Evolutionary conservation across 2,329 filamentous ascomycete species (phyloP), one percentile per base, ranked within the genome.

Genomic region (Colletotrichum shisoi): DNA sequence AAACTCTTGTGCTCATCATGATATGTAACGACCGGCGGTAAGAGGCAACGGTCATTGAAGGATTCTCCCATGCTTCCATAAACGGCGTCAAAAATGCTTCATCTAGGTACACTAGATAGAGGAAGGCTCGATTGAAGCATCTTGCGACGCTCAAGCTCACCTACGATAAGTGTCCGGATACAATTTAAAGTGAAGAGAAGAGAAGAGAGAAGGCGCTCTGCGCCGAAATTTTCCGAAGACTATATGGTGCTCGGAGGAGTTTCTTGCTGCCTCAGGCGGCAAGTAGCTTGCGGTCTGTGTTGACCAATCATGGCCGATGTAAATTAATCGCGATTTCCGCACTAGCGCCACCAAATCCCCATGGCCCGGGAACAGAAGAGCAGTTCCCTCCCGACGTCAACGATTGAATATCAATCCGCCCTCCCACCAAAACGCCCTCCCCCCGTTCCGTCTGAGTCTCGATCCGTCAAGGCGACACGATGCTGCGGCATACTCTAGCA

Each of bases 141-240:
- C 77, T 74, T 73, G 72, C 73, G 76, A 76, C 70, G 81, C 80
- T 76, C 85, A 85, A 88, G 86, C 82, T 84, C 83, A 85, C 87
- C 87, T 86, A 90, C 87, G 89, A 90, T 89, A 90, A 87, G 84
- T 87, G 86, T 84, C 77, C 86, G 81, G 82, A 84, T 88, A 89
- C 87, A 89, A 88, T 87, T 80, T 80, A 80, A 78, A 77, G 74
- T 74, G 76, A 76, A 76, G 76, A 79, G 81, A 78, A 78, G 80
- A 75, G 31, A 76, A 77, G 76, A 74, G 72, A 74, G 71, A 68
- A 71, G 69, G 69, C 73, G 73, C 59, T 58, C 63, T 69, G 61
- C 62, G 15, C 9, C 24, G 24, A 57, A 69, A 68, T 53, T 70
- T 70, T 70, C 52, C 44, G 37, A 59, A 27, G 27, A 68, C 51